These are phyloP conservation scores for Proteromonas lacertae DNA, from an alignment of 352 stramenopile genomes.

Conservation along the genomic window DNA sequence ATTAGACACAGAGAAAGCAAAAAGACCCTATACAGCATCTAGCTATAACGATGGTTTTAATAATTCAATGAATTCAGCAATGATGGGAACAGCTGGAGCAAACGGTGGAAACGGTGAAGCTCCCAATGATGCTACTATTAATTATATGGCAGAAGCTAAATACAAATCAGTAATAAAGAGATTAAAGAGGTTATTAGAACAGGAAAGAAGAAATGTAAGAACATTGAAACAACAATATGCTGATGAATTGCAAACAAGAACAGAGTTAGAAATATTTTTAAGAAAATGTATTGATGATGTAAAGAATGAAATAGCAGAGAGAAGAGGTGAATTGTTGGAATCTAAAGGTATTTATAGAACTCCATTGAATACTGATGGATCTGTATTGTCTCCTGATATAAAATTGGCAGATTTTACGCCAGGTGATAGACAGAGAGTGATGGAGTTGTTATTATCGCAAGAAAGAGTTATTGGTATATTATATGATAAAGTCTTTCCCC, in stretches of 20 bases:
- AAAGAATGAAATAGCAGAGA: slow-evolving; percentile 15
- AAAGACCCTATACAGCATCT: not conserved
- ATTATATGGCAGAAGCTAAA: slow-evolving; percentile 18
- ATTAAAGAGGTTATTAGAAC: slow-evolving; percentile 40
- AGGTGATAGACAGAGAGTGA: slow-evolving; percentile 20
- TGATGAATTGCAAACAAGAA: slow-evolving; percentile 3
- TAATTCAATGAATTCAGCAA: not conserved
- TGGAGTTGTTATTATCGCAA: slow-evolving; percentile 34
- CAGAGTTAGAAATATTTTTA: slow-evolving; percentile 32
- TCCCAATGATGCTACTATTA: not conserved
- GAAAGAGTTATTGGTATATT: slow-evolving; percentile 32
- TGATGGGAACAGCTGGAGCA: not conserved
- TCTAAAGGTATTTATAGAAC: no score
- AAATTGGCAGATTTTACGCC: slow-evolving; percentile 9
- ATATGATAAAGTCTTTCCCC: slow-evolving; percentile 16
- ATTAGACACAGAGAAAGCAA: slow-evolving; percentile 10
- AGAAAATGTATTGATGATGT: slow-evolving; percentile 39
- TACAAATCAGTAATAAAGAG: slow-evolving; percentile 67
- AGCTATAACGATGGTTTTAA: slow-evolving; percentile 1
- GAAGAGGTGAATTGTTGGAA: not conserved
- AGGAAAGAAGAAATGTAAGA: slow-evolving; percentile 31
- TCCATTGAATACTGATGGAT: no score
- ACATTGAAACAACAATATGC: slow-evolving; percentile 16
- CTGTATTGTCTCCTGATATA: slow-evolving; percentile 2
- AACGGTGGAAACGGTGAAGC: not conserved